phyloP scores from a whole-genome alignment of 129 eudicot genomes.

The Centaurea solstitialis region DNA sequence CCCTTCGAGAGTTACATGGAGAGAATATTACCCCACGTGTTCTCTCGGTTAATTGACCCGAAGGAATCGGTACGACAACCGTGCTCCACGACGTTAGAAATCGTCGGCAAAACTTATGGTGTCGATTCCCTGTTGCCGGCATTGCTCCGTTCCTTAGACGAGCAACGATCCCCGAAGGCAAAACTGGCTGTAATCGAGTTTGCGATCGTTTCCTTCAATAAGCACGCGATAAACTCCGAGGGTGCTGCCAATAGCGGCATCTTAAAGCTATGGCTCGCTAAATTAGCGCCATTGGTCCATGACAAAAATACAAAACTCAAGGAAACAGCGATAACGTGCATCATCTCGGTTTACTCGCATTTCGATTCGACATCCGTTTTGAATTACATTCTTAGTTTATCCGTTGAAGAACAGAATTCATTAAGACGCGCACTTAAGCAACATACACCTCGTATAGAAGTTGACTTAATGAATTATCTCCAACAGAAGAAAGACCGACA shows the following conservation, averaged over 20 bases:
- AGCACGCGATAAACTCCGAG: constrained; percentile 70
- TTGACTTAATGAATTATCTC: constrained; percentile 91
- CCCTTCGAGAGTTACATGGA: constrained; percentile 96
- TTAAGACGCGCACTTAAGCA: constrained; percentile 95
- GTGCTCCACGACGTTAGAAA: constrained; percentile 74
- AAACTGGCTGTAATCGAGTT: constrained; percentile 91
- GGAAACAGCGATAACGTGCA: constrained; percentile 86
- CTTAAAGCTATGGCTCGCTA: constrained; percentile 90
- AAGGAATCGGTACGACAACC: constrained; percentile 88
- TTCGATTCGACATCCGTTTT: constrained; percentile 77
- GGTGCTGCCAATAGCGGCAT: constrained; percentile 78
- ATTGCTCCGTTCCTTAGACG: constrained; percentile 91
- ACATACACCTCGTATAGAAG: constrained; percentile 97
- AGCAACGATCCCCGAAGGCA: constrained; percentile 95
- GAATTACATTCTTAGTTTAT: constrained; percentile 81
- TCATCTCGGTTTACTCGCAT: constrained; percentile 87
- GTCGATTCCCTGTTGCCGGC: constrained; percentile 88
- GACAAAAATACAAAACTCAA: constrained; percentile 87
- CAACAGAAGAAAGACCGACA: constrained; percentile 89
- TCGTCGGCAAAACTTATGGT: constrained; percentile 84
- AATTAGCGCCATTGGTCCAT: constrained; percentile 77
- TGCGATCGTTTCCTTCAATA: constrained; percentile 78
- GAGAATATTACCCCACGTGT: constrained; percentile 91
- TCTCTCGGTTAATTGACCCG: constrained; percentile 89
- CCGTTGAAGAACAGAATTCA: constrained; percentile 95